Evolutionary conservation across 495 filamentous ascomycete species (phyloP).

Genomic region (Tuber melanosporum): DNA sequence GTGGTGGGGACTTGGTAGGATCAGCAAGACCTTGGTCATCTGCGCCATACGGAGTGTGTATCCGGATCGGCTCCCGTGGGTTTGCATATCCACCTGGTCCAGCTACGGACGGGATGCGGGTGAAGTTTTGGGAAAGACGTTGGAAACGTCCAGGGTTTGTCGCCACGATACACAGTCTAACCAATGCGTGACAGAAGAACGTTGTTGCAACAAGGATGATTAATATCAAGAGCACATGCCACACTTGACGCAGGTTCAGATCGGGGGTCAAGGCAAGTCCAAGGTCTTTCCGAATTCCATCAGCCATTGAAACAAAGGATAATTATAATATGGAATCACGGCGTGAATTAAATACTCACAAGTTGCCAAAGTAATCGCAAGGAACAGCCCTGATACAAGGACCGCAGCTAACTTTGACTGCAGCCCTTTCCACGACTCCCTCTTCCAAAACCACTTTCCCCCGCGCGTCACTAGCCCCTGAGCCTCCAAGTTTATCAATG

Average conservation of each 20-base stretch:
- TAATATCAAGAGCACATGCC: constrained; percentile 70
- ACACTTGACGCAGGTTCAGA: constrained; percentile 52
- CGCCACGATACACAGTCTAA: constrained; percentile 62
- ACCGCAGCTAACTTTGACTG: constrained; percentile 53
- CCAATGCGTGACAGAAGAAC: constrained; percentile 70
- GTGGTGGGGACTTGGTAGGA: constrained; percentile 58
- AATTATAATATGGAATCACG: background rate
- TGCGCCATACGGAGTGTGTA: constrained; percentile 42
- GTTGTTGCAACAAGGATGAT: constrained; percentile 65
- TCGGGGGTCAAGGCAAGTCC: constrained; percentile 58
- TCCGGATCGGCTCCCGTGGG: constrained; percentile 57
- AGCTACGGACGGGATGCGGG: constrained; percentile 44
- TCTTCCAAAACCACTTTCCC: constrained; percentile 37
- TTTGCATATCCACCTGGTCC: constrained; percentile 56
- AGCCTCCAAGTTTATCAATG: constrained; percentile 1
- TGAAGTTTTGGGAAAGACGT: constrained; percentile 39
- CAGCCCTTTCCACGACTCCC: constrained; percentile 31
- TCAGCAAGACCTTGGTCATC: constrained; percentile 25
- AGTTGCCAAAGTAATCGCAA: constrained; percentile 52
- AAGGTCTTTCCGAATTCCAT: constrained; percentile 51
- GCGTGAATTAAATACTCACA: constrained; percentile 48
- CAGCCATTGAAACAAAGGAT: constrained; percentile 22
- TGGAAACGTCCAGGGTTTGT: constrained; percentile 42
- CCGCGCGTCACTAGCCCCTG: background rate
- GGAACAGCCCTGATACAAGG: constrained; percentile 52